Base-by-base conservation (phyloP, 495 filamentous ascomycete genomes). In the Chaetomium fimeti region DNA sequence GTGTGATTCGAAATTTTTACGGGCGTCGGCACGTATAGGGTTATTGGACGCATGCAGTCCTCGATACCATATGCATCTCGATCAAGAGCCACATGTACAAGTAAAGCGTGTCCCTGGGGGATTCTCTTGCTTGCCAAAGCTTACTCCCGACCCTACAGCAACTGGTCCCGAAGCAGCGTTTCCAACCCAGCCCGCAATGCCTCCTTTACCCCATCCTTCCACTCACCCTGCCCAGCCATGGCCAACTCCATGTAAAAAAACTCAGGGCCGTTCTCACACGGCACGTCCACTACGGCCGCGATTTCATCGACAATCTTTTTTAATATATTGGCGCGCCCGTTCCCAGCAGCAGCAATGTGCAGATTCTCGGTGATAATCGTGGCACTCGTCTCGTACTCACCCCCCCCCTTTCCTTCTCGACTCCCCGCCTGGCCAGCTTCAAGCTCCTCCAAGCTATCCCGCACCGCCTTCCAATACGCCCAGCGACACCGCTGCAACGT, bases 291-390 rank as follows among this genome's bases (percentile, higher is more conserved):
- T 36, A 60, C 22, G 25, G 4, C 11, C 28, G 58, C 58, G 38
- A 60, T 60, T 45, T 60, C 58, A 22, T 51, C 27, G 18, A 60
- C 58, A 60, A 60, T 60, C 20, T 51, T 51, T 28, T 38, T 60
- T 22, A 60, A n/a, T 25, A 60, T 60, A 12, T 38, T 60, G 38
- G 28, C 58, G 28, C 58, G 49, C 4, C 28, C 45, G n/a, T 6
- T 25, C 43, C 43, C 27, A 4, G 4, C 28, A 9, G 28, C 58
- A 38, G 58, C 58, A 38, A 60, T 60, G 24, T 38, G n/a, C 45
- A 60, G 18, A 22, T 24, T 60, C 58, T 60, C 58, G 18, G 45
- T 60, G 12, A 60, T 51, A 18, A 58, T 43, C n/a, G 58, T 51
- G 2, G 58, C 58, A 27, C 58, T 51, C 27, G 58, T 60, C 38